Evolutionary conservation across 306 rosid genomes (phyloP).

Genomic region (Sicyos edulis): DNA sequence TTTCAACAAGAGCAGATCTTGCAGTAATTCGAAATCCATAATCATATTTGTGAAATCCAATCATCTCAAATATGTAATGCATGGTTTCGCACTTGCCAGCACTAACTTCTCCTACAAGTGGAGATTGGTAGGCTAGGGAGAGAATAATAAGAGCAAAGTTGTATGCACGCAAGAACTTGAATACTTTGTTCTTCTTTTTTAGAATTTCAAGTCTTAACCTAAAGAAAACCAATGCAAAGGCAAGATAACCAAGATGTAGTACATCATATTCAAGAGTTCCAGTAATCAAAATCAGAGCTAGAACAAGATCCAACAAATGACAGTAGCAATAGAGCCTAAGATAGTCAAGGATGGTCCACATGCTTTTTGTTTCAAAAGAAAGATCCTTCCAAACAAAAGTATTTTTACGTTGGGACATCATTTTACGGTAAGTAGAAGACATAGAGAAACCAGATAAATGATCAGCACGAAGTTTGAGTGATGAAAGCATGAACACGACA

Average conservation of each 20-base stretch:
- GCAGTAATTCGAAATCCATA: conserved; percentile 94
- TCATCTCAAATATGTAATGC: conserved; percentile 62
- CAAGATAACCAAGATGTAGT: conserved; percentile 96
- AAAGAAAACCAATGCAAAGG: conserved; percentile 86
- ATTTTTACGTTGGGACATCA: conserved; percentile 71
- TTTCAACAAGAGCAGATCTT: conserved; percentile 95
- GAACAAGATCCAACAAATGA: conserved; percentile 86
- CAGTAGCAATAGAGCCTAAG: conserved; percentile 92
- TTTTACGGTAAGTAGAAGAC: conserved; percentile 63
- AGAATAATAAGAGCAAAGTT: conserved; percentile 74
- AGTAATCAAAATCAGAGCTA: conserved; percentile 73
- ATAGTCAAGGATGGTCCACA: conserved; percentile 97
- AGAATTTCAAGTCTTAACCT: conserved; percentile 88
- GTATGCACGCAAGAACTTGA: conserved; percentile 81
- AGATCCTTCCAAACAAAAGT: conserved; percentile 87
- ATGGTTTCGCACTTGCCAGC: conserved; percentile 61
- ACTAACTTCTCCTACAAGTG: conserved; percentile 72
- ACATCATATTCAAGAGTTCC: conserved; percentile 97
- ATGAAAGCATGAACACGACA: conserved; percentile 82
- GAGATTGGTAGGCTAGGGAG: conserved; percentile 95
- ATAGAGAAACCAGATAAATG: conserved; percentile 48
- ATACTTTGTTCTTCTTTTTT: conserved; percentile 85
- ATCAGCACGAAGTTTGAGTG: conserved; percentile 92
- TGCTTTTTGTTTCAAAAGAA: conserved; percentile 95
- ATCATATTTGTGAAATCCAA: conserved; percentile 87